Evolutionary conservation across 2,329 filamentous ascomycete species (phyloP).

Genomic region (Talaromyces sp.): DNA sequence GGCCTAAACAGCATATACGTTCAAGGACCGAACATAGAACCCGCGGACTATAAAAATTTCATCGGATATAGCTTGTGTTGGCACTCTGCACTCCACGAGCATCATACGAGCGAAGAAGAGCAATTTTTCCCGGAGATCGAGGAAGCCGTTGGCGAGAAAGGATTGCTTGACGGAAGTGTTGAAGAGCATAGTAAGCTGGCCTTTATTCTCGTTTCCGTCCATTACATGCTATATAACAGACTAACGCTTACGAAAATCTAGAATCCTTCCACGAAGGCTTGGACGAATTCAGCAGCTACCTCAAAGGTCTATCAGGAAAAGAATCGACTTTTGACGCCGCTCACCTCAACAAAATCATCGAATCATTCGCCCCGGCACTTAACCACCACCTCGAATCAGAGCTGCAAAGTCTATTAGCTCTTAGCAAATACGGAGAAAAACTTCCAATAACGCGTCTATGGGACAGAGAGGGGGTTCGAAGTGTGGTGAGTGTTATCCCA

Average conservation of each 20-base stretch:
- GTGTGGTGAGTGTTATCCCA: constrained; percentile 5
- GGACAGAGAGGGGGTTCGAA: constrained; percentile 12
- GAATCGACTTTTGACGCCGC: constrained; percentile 5
- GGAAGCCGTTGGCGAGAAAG: constrained; percentile 26
- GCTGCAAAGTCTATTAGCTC: background rate
- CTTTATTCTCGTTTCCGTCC: background rate
- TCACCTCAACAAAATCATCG: constrained; percentile 11
- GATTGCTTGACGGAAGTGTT: constrained; percentile 31
- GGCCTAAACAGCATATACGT: constrained; percentile 42
- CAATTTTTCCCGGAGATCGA: constrained; percentile 35
- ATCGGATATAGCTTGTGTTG: constrained; percentile 35
- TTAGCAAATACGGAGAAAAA: constrained; percentile 7
- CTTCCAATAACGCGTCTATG: constrained; percentile 5
- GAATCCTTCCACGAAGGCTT: constrained; percentile 3
- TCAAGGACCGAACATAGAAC: constrained; percentile 24
- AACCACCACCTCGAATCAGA: constrained; percentile 11
- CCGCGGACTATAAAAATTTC: constrained; percentile 33
- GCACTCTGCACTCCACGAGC: constrained; percentile 33
- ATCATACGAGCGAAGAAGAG: constrained; percentile 37
- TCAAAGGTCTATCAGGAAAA: constrained; percentile 4
- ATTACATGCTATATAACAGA: background rate
- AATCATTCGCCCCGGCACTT: constrained; percentile 10
- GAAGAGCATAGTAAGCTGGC: constrained; percentile 30
- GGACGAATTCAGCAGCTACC: constrained; percentile 1
- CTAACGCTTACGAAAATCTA: background rate